Conservation (phyloP, 225 moss, liverwort and hornwort species). For the Antitrichia curtipendula region DNA sequence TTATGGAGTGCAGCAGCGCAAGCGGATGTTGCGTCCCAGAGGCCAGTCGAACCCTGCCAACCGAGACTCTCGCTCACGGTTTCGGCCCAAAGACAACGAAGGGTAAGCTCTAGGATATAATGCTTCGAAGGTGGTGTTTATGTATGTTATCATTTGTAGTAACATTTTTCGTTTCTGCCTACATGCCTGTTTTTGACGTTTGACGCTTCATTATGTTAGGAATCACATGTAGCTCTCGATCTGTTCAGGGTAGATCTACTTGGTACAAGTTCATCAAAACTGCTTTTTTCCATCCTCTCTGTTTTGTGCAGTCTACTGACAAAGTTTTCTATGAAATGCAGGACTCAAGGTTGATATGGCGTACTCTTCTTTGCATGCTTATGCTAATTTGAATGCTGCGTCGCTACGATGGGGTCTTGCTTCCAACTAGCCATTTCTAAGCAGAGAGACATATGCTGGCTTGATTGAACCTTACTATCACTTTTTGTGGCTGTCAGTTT, state of each 20-base stretch:
- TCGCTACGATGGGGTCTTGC: not conserved
- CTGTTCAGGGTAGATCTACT: not conserved
- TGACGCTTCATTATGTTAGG: not conserved
- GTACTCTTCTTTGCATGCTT: not conserved
- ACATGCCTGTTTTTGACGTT: not conserved
- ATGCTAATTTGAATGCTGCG: not conserved
- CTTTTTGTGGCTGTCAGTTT: not conserved
- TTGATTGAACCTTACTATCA: not conserved
- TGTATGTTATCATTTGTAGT: not conserved
- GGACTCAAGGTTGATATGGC: constrained; percentile 45
- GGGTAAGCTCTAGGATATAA: constrained; percentile 13
- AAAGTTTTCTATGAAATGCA: constrained; percentile 10
- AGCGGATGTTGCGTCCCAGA: constrained; percentile 79
- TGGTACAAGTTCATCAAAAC: not conserved
- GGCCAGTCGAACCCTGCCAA: constrained; percentile 46
- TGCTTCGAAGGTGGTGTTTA: not conserved
- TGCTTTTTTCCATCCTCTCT: not conserved
- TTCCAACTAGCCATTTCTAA: not conserved
- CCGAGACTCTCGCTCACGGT: constrained; percentile 68
- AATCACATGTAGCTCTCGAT: not conserved
- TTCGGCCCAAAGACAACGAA: constrained; percentile 79
- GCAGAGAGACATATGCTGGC: not conserved
- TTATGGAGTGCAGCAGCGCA: constrained; percentile 68
- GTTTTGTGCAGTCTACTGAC: constrained; percentile 4
- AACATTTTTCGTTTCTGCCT: not conserved